Evolutionary conservation across 148 eudicot genomes (phyloP).

Genomic region (Fagopyrum esculentum): DNA sequence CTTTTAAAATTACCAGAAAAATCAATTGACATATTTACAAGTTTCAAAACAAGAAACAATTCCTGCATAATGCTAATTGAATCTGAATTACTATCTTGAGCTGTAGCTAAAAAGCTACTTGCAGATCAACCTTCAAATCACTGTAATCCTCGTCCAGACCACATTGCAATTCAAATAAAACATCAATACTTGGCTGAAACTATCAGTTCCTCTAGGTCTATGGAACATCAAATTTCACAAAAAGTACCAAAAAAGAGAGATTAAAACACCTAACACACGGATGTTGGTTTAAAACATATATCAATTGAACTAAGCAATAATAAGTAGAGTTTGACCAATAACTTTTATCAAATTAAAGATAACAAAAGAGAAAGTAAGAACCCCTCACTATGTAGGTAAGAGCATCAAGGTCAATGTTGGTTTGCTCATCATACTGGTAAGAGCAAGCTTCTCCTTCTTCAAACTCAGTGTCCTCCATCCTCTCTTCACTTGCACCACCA

Average conservation of each 20-base stretch:
- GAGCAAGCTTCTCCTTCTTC: conserved; percentile 86
- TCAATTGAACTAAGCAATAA: background rate
- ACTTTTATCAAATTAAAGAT: background rate
- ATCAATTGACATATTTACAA: background rate
- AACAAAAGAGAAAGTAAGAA: background rate
- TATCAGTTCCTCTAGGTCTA: background rate
- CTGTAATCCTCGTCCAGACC: background rate
- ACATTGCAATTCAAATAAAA: background rate
- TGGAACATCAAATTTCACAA: background rate
- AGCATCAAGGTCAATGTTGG: conserved; percentile 81
- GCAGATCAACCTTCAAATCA: background rate
- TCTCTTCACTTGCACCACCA: conserved; percentile 21
- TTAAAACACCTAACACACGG: background rate
- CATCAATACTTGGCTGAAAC: background rate
- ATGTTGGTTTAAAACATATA: background rate
- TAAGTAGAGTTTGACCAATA: background rate
- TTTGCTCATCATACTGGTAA: conserved; percentile 35
- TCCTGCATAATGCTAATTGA: background rate
- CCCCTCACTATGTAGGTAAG: conserved; percentile 79
- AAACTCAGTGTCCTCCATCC: conserved; percentile 59
- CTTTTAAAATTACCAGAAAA: background rate
- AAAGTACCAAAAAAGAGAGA: background rate
- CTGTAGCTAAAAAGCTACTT: background rate
- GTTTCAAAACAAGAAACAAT: background rate
- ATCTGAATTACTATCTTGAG: background rate